Conservation (phyloP, 257 asterid species). For the Capsicum rhomboideum region DNA sequence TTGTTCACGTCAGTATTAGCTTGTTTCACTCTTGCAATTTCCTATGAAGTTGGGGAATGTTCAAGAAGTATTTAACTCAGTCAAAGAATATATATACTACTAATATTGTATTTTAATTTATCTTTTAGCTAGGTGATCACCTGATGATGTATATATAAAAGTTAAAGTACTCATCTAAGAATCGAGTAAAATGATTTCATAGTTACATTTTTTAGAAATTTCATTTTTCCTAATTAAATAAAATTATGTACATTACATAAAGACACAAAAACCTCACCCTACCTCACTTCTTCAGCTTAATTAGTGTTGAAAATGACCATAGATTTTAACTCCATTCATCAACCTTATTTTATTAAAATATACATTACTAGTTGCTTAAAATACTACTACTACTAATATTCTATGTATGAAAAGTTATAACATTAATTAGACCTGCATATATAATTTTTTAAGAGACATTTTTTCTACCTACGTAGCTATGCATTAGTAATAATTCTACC, state of each 20-base stretch:
- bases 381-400: neutral
- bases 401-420: neutral
- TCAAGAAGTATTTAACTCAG: no score
- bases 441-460: neutral
- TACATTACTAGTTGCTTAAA: neutral
- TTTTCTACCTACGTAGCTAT: neutral
- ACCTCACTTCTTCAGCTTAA: neutral
- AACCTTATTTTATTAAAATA: neutral
- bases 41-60: no score
- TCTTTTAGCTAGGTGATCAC: no score
- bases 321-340: neutral
- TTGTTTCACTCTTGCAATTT: no score
- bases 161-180: no score
- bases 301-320: neutral
- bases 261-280: neutral
- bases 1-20: neutral
- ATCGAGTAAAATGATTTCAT: no score
- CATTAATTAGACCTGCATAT: neutral
- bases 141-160: no score
- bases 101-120: no score
- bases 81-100: no score
- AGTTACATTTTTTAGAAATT: neutral
- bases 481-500: neutral
- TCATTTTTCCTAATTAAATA: neutral
- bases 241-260: neutral